phyloP scores from a whole-genome alignment of 2,329 filamentous ascomycete species.

The Nemania sp. region DNA sequence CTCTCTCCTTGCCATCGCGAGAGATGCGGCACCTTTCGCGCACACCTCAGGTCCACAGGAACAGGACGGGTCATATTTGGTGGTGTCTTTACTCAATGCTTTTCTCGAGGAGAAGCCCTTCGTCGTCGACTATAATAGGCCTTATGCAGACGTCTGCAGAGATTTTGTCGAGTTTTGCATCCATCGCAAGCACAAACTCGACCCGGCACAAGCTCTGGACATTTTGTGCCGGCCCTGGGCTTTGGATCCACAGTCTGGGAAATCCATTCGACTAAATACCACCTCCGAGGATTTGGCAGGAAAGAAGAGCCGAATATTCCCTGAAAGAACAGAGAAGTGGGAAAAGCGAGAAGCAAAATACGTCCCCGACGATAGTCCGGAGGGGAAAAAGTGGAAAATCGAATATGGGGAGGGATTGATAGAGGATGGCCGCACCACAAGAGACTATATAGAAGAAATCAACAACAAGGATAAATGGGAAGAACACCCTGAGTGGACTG shows the following conservation, averaged over 20 bases:
- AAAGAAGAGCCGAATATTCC: background rate
- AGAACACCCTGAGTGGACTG: background rate
- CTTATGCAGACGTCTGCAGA: background rate
- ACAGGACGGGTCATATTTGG: background rate
- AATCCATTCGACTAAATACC: background rate
- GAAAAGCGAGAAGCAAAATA: background rate
- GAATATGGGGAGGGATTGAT: background rate
- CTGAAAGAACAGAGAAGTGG: background rate
- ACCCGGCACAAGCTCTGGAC: background rate
- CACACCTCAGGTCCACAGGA: too few relatives aligned
- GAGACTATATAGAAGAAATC: background rate
- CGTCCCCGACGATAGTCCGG: background rate
- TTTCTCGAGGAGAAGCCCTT: constrained; percentile 4
- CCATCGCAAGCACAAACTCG: background rate
- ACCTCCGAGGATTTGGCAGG: background rate
- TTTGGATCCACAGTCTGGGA: background rate
- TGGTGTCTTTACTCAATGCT: background rate
- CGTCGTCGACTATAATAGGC: background rate
- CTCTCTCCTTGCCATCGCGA: constrained; percentile 25
- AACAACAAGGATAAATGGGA: background rate
- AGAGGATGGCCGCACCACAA: background rate
- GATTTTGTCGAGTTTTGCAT: constrained; percentile 5
- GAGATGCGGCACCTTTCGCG: constrained; percentile 7
- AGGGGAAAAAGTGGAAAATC: background rate
- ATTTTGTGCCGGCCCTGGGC: constrained; percentile 1